Base-by-base conservation (phyloP, 768 basidiomycete genomes). In the Rhodotorula babjevae region DNA sequence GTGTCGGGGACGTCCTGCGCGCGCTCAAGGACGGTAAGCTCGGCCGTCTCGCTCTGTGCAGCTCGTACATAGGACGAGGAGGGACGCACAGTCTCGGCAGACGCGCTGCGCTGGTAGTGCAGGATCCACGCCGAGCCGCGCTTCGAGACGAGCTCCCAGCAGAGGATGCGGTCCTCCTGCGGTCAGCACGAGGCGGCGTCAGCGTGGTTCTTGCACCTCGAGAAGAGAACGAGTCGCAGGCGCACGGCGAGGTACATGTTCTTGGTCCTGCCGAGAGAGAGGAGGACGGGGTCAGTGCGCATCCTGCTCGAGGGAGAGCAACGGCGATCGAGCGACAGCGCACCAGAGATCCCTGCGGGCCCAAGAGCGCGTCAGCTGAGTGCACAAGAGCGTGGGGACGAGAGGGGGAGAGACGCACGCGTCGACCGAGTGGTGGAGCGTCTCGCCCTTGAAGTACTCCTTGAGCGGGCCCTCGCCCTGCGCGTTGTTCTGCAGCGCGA, bases 1-100 rank as follows among this genome's bases (percentile, higher is more conserved):
- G 87, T 85, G 50, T 92, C 89, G 46, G 94, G 94, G 9, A 95
- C 93, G 82, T 98, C 94, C n/a, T 94, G 96, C 56, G 93, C 86
- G 0, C 93, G 94, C 76, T 94, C 93, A 23, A 78, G 92, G 85
- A 86, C 0, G 85, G 82, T 80, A 95, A 93, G 29, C 90, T 89
- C 16, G 90, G 92, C 7, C 64, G 64, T 33, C 56, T 29, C 49
- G 19, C 25, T 36, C 36, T 36, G 36, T 9, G 36, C 36, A 5
- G 21, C 11, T 14, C 21, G 46, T 4, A 6, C n/a, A 16, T 0
- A 33, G 57, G 6, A 21, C n/a, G 10, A 19, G 12, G 31, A 61
- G 12, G 16, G 19, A 80, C 83, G 47, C 65, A 89, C 90, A 78
- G 91, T 88, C 79, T 62, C 69, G 6, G 89, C 93, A 76, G 92